Evolutionary conservation across 768 basidiomycete species (phyloP), one percentile per base, ranked within the genome.

Genomic region (Agaricus sinodeliciosus): DNA sequence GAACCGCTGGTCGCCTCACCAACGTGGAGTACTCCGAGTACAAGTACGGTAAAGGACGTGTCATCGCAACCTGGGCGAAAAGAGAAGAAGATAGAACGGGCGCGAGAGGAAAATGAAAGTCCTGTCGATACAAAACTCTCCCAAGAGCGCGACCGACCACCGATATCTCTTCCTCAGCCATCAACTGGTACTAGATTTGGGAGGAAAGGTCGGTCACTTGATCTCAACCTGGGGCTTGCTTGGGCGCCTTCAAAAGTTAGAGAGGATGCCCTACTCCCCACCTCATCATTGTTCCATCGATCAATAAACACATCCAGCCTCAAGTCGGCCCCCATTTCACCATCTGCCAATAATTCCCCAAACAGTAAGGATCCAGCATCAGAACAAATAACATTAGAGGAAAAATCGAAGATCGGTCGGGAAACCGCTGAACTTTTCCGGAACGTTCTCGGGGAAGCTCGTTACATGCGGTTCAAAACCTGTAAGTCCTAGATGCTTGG

Each of bases 231-330:
- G 13, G 84, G 84, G 4, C 71, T 89, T 40, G 69, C 83, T 12
- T 88, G 87, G 87, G 87, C 86, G 3, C 83, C 87, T 18, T 74
- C 76, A 31, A 82, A 72, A 57, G 73, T 89, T 55, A 75, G 77
- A 46, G 84, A 87, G 62, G 81, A 83, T 37, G 78, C 81, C n/a
- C 65, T 89, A 31, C 64, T 85, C 56, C 80, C 80, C 15, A 65
- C 71, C 43, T 71, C 73, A 4, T 67, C 65, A 1, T 71, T 73
- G 31, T 70, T 73, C 48, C 52, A 60, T 27, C 62, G 75, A 55
- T 57, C 68, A 35, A 46, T 63, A 9, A 71, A 68, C 11, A 58
- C 70, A 19, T 66, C 70, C 59, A 63, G 62, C 48, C 58, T 51
- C 16, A 61, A 58, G 22, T 61, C 59, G 27, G 57, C 57, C 12